Evolutionary conservation across 169 alveolate genomes (phyloP).

Genomic region (Plasmodium gallinaceum): DNA sequence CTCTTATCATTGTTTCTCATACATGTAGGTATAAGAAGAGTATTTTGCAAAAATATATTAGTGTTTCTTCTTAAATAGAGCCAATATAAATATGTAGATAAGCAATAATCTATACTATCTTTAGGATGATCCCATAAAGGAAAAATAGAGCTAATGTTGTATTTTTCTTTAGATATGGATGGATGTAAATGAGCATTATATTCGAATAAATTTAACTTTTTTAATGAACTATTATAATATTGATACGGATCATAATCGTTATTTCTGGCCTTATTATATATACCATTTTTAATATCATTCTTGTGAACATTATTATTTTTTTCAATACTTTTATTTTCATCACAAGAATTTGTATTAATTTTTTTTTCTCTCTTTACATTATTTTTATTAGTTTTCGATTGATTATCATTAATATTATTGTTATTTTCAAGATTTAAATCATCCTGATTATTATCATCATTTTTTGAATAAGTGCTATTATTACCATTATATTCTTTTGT

Average conservation of each 20-base stretch:
- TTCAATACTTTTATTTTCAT: slow-evolving; percentile 4
- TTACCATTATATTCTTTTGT: slow-evolving; percentile 6
- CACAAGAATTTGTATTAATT: not conserved
- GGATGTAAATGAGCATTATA: slow-evolving; percentile 57
- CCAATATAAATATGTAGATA: slow-evolving; percentile 92
- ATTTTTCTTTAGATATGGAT: slow-evolving; percentile 69
- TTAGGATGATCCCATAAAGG: slow-evolving; percentile 91
- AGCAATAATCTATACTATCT: slow-evolving; percentile 90
- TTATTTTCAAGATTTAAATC: not conserved
- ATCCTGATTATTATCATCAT: slow-evolving; percentile 5
- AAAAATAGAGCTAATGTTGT: slow-evolving; percentile 77
- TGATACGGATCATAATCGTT: slow-evolving; percentile 13
- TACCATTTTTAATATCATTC: slow-evolving; percentile 1
- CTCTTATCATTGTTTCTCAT: slow-evolving; percentile 41
- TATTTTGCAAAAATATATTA: slow-evolving; percentile 88
- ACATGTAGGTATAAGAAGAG: slow-evolving; percentile 85
- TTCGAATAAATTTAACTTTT: slow-evolving; percentile 39
- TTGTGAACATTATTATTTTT: not conserved
- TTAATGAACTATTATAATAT: slow-evolving; percentile 25
- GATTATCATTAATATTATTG: slow-evolving; percentile 2
- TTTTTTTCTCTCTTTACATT: not conserved
- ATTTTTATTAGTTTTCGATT: not conserved
- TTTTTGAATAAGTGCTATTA: slow-evolving; percentile 41
- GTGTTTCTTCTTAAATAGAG: slow-evolving; percentile 89
- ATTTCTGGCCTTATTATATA: not conserved